These are phyloP conservation scores for Salicornia ramosissima DNA, from an alignment of 148 eudicot species.

Conservation along the genomic window DNA sequence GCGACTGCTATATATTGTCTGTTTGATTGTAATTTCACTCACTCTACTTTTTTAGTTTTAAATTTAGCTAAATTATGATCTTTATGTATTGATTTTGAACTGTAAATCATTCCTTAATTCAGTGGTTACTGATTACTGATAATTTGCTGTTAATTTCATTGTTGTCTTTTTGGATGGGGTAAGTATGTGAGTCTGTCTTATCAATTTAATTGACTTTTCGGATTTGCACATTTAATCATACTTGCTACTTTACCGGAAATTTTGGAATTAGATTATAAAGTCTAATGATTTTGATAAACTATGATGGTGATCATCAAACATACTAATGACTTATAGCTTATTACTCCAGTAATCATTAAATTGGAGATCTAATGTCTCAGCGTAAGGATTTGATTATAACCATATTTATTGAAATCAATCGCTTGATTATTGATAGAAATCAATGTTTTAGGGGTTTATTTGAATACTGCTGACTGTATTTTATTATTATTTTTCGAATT, in stretches of 20 bases:
- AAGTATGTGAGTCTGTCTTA: not conserved
- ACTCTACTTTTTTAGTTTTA: not conserved
- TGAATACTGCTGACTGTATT: too few species aligned
- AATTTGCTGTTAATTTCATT: not conserved
- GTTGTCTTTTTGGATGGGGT: not conserved
- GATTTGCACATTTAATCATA: too few species aligned
- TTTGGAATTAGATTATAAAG: not conserved
- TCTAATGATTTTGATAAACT: not conserved
- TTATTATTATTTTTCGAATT: too few species aligned
- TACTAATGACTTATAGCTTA: too few species aligned
- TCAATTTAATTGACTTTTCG: not conserved
- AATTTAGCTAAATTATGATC: not conserved
- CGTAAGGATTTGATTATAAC: too few species aligned
- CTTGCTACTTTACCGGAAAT: too few species aligned
- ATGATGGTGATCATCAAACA: not conserved
- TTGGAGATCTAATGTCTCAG: too few species aligned
- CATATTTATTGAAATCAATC: too few species aligned
- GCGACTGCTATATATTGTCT: not conserved
- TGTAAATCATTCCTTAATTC: not conserved
- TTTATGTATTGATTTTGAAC: not conserved
- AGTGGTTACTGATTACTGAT: not conserved
- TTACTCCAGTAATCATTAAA: too few species aligned
- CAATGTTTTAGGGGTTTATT: too few species aligned
- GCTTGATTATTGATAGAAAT: too few species aligned
- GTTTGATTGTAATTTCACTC: not conserved